Conservation (phyloP, 2,329 filamentous ascomycete species). For the Cordyceps militaris region DNA sequence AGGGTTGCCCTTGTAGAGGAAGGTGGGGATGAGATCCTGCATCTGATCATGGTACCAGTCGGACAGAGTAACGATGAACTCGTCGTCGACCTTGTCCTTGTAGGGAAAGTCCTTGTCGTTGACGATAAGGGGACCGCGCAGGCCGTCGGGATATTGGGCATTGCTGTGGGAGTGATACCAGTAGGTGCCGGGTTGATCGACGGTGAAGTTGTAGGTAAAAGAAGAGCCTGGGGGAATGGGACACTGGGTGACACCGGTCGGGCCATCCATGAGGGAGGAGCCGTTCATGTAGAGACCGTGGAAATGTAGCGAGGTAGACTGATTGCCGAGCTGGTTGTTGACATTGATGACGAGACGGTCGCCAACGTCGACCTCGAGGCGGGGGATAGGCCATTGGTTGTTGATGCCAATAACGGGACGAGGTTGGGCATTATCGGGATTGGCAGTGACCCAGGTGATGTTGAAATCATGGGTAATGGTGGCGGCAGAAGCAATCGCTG, state of each 20-base stretch:
- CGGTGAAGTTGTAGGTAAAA: constrained; percentile 63
- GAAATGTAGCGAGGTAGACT: constrained; percentile 59
- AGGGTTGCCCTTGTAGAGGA: constrained; percentile 48
- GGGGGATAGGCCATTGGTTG: constrained; percentile 65
- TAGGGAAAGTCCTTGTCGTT: constrained; percentile 57
- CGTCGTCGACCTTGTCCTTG: constrained; percentile 50
- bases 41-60: constrained; percentile 65
- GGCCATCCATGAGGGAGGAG: constrained; percentile 65
- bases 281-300: constrained; percentile 66
- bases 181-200: constrained; percentile 63
- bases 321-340: constrained; percentile 53
- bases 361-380: constrained; percentile 54
- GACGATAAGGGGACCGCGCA: constrained; percentile 57
- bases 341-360: constrained; percentile 54
- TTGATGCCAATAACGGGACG: constrained; percentile 73
- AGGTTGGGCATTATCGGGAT: constrained; percentile 60
- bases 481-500: constrained; percentile 29
- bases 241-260: constrained; percentile 59
- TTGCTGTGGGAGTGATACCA: constrained; percentile 70
- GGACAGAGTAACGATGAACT: constrained; percentile 57
- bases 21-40: constrained; percentile 36
- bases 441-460: constrained; percentile 62
- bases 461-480: constrained; percentile 58
- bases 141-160: constrained; percentile 64
- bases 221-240: constrained; percentile 54